Base-by-base conservation (phyloP, 306 rosid genomes). In the Carpinus fangiana region DNA sequence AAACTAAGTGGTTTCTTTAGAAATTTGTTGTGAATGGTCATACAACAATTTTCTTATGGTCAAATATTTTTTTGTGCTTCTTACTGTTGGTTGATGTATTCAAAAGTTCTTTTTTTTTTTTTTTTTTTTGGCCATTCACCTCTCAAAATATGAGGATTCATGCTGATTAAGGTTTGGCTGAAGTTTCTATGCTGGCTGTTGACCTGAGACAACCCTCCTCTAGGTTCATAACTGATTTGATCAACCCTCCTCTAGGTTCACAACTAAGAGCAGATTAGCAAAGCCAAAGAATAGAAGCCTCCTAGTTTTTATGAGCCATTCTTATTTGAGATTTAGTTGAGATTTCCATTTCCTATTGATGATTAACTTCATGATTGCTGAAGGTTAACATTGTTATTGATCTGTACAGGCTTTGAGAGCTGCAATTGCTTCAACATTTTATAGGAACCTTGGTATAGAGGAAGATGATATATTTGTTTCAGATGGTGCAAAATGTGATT, bases 401-500 rank as follows among this genome's bases (percentile, higher is more conserved):
- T 66, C 4, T 73, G 67, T 82, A 31, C 68, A 88, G 89, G 71
- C 91, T 26, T 53, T 88, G 81, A 86, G 91, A 81, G 80, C 86
- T 74, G 87, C 89, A 52, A 81, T 88, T 83, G 79, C 85, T 66
- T 79, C 87, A 10, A 76, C 89, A 20, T 86, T 83, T 74, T 88
- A 88, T 81, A 34, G 73, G 0, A 52, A 74, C 76, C 81, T 85
- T 50, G 88, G 82, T 62, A 81, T 88, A 62, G 86, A 67, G 59
- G 89, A 83, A 57, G 86, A 67, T 76, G 89, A 88, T 65, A 86
- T 88, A 56, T 88, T 88, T 81, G 84, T 88, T 34, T 88, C 91
- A 18, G 91, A 88, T 81, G 91, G 91, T 38, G 89, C 91, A 83
- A 88, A 88, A 81, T 88, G 88, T 70, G 91, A 88, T 72, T 85